phyloP scores from a whole-genome alignment of 164 flowering plant genomes.

The Piper betle region DNA sequence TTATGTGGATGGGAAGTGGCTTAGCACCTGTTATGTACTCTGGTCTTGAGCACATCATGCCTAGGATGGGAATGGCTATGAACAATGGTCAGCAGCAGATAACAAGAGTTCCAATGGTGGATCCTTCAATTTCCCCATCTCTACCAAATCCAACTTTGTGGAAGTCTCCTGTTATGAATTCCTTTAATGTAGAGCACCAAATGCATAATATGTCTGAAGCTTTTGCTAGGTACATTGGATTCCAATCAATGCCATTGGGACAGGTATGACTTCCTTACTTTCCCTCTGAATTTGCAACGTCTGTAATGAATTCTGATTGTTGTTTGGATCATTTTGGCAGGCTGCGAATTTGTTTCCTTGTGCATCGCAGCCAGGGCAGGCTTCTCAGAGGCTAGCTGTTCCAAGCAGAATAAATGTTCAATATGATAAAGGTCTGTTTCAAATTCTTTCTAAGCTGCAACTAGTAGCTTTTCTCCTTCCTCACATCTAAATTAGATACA shows the following conservation, averaged over 20 bases:
- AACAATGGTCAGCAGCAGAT: constrained; percentile 27
- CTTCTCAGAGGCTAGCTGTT: constrained; percentile 15
- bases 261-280: constrained; percentile 15
- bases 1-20: constrained; percentile 81
- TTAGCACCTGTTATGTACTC: constrained; percentile 76
- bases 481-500: neutral
- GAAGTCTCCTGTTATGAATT: constrained; percentile 18
- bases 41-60: constrained; percentile 54
- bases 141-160: constrained; percentile 23
- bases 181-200: constrained; percentile 29
- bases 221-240: constrained; percentile 33
- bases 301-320: constrained; percentile 1
- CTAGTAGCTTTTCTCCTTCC: neutral
- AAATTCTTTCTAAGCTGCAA: neutral
- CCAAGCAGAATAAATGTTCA: constrained; percentile 14
- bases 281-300: neutral
- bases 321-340: constrained; percentile 18
- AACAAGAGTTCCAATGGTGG: constrained; percentile 30
- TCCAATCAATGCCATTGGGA: constrained; percentile 28
- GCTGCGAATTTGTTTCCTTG: constrained; percentile 34
- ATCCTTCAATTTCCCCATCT: constrained; percentile 22
- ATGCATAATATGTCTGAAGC: constrained; percentile 28
- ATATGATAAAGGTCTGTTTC: constrained; percentile 10
- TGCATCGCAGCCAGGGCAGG: constrained; percentile 24
- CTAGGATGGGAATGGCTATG: constrained; percentile 58